These are phyloP conservation scores for Acanthamoeba quina DNA, from an alignment of 208 protist species.

Conservation along the genomic window DNA sequence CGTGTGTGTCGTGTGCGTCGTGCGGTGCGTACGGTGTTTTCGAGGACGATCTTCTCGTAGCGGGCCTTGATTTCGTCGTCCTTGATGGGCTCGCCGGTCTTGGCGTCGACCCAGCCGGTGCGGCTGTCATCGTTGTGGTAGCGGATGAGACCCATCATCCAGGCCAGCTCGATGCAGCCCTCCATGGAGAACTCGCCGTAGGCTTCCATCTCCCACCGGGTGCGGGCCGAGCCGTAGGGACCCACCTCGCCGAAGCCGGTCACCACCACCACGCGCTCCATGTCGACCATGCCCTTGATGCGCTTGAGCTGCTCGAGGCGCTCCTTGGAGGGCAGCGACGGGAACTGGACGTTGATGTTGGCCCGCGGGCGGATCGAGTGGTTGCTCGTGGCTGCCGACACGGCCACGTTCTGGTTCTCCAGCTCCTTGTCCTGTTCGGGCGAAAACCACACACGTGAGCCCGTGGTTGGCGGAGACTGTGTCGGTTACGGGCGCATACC, in stretches of 20 bases:
- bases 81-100: conserved; percentile 81
- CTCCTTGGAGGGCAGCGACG: conserved; percentile 75
- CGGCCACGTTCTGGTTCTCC: background rate
- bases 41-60: conserved; percentile 71
- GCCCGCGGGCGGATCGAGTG: conserved; percentile 58
- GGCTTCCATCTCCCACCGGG: conserved; percentile 90
- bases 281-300: conserved; percentile 87
- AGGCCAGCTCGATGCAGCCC: conserved; percentile 90
- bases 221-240: conserved; percentile 87
- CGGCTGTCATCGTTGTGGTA: conserved; percentile 76
- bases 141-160: conserved; percentile 91
- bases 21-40: conserved; percentile 54
- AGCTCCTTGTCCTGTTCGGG: conserved; percentile 42
- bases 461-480: no score
- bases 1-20: background rate
- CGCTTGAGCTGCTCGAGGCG: conserved; percentile 74
- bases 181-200: conserved; percentile 90
- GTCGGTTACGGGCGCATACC: no score
- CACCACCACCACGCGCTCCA: conserved; percentile 86
- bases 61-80: conserved; percentile 81
- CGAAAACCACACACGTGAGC: no score
- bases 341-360: conserved; percentile 83
- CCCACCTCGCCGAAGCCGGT: conserved; percentile 90
- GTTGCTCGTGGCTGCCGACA: background rate
- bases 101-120: conserved; percentile 88